A percentile compares a stretch with the other conserved stretches of the same genome.
These are phyloP conservation scores for Talaromyces sp. DNA, from an alignment of 2,329 filamentous ascomycete genomes.

Conservation along the genomic window DNA sequence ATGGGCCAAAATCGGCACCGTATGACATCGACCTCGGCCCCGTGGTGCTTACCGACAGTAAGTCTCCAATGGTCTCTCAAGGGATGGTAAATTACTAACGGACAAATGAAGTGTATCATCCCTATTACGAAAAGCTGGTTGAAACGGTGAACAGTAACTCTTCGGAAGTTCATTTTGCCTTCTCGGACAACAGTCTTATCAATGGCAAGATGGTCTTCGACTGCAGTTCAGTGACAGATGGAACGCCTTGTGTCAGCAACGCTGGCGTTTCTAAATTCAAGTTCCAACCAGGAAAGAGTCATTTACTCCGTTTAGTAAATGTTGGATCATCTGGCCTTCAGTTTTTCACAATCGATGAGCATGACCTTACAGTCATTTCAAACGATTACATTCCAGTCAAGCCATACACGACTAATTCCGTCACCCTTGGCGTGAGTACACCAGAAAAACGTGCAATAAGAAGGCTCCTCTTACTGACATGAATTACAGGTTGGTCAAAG, in stretches of 20 bases:
- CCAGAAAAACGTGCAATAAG: not conserved
- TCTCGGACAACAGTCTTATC: constrained; percentile 1
- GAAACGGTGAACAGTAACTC: not conserved
- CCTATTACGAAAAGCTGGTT: not conserved
- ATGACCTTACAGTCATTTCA: constrained; percentile 1
- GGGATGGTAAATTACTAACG: not conserved
- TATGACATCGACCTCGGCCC: not conserved
- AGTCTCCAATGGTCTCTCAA: not conserved
- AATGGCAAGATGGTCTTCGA: not conserved
- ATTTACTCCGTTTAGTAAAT: not conserved
- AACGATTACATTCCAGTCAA: constrained; percentile 1
- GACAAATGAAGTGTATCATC: constrained; percentile 1
- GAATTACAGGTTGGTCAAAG: constrained; percentile 1
- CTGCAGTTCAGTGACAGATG: not conserved
- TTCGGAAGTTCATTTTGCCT: constrained; percentile 1
- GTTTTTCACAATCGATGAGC: constrained; percentile 1
- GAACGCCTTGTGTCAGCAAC: not conserved
- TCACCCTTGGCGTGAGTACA: not conserved
- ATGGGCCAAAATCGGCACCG: not conserved
- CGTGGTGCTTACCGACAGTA: constrained; percentile 1
- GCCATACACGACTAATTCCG: not conserved
- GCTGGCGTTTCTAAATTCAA: not conserved
- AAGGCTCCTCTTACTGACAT: not conserved
- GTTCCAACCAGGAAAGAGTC: constrained; percentile 1
- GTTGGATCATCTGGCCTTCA: constrained; percentile 1